Conservation (phyloP, 352 stramenopile species). For the Halophytophthora polymorphica region DNA sequence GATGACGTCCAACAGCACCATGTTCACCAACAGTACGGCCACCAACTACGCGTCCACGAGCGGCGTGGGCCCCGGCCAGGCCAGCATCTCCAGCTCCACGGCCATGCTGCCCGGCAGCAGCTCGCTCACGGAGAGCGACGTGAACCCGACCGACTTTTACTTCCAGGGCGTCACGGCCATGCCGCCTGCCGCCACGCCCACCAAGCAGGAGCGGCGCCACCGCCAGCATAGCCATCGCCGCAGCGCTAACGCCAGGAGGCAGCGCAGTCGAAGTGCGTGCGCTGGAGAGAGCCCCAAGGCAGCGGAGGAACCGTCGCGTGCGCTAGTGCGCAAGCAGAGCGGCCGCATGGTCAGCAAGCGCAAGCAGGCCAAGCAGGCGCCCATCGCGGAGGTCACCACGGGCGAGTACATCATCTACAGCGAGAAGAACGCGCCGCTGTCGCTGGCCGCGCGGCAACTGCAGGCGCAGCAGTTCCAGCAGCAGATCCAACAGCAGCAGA, state of each 20-base stretch:
- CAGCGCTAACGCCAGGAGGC: slow-evolving; percentile 2
- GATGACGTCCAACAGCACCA: slow-evolving; percentile 37
- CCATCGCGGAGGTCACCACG: slow-evolving; percentile 26
- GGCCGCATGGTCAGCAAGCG: slow-evolving; percentile 43
- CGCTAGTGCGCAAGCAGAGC: slow-evolving; percentile 57
- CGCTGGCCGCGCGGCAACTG: slow-evolving; percentile 20
- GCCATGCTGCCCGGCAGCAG: slow-evolving; percentile 33
- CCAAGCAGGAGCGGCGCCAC: slow-evolving; percentile 8
- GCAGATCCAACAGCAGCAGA: no score
- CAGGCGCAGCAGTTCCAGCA: no score
- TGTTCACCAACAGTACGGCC: slow-evolving; percentile 40
- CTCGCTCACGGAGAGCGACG: slow-evolving; percentile 34
- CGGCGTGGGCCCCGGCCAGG: neutral
- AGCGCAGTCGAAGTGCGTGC: slow-evolving; percentile 7
- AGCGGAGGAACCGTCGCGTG: slow-evolving; percentile 8
- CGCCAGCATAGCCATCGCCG: slow-evolving; percentile 1
- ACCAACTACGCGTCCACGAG: slow-evolving; percentile 30
- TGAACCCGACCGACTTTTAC: slow-evolving; percentile 31
- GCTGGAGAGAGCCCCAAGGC: slow-evolving; percentile 10
- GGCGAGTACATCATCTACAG: slow-evolving; percentile 35
- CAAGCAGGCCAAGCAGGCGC: slow-evolving; percentile 16
- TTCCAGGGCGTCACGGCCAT: slow-evolving; percentile 4
- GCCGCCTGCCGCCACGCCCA: slow-evolving; percentile 5
- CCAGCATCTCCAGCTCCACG: slow-evolving; percentile 23
- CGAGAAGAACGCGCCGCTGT: slow-evolving; percentile 25